phyloP scores from a whole-genome alignment of 805 yeast species.

The Saccharomycopsis malanga region DNA sequence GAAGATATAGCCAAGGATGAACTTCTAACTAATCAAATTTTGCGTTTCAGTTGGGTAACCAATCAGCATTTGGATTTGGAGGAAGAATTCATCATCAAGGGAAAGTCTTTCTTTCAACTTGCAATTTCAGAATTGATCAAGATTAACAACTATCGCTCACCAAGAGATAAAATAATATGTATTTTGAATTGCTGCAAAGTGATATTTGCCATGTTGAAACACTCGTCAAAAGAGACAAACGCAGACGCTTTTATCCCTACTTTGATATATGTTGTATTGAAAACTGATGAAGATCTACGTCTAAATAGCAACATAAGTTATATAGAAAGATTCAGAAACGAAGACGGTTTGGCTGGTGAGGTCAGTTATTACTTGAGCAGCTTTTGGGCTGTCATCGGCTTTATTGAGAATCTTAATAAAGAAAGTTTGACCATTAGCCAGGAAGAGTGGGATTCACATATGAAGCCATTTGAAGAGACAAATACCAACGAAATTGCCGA shows the following conservation, averaged over 20 bases:
- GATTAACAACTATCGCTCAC: constrained; percentile 80
- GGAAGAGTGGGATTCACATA: constrained; percentile 50
- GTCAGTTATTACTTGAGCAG: constrained; percentile 87
- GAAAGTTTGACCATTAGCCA: constrained; percentile 54
- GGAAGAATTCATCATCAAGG: constrained; percentile 38
- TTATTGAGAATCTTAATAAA: constrained; percentile 54
- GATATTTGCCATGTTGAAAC: constrained; percentile 78
- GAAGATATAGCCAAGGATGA: constrained; percentile 60
- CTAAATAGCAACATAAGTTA: constrained; percentile 76
- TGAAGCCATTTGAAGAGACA: constrained; percentile 32
- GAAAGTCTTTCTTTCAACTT: constrained; percentile 50
- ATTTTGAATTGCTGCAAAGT: constrained; percentile 88
- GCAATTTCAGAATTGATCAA: constrained; percentile 72
- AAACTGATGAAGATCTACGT: constrained; percentile 25
- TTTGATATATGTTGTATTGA: constrained; percentile 68
- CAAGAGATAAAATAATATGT: constrained; percentile 90
- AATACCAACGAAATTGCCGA: constrained; percentile 7
- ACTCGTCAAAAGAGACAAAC: constrained; percentile 52
- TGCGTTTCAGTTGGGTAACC: constrained; percentile 63
- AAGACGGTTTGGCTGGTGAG: constrained; percentile 76
- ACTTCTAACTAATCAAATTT: constrained; percentile 42
- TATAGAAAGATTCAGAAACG: constrained; percentile 76
- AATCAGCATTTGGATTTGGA: constrained; percentile 76
- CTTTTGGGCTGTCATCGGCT: constrained; percentile 81
- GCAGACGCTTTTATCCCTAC: constrained; percentile 95